Evolutionary conservation across 345 rosid genomes (phyloP).

Genomic region (Ceriops tagal): DNA sequence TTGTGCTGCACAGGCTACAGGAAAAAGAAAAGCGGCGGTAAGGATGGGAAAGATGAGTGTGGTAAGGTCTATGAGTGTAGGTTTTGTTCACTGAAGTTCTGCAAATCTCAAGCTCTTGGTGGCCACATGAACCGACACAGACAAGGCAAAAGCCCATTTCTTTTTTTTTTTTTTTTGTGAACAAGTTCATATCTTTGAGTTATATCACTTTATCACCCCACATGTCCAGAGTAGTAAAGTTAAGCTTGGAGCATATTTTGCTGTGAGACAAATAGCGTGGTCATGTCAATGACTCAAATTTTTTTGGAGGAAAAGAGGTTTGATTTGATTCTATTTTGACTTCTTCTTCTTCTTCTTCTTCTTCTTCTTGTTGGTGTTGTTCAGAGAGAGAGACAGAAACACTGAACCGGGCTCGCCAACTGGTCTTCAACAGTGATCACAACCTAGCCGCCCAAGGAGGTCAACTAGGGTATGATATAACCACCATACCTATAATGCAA

Average conservation of each 20-base stretch:
- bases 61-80: constrained; percentile 94
- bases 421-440: constrained; percentile 75
- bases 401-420: constrained; percentile 96
- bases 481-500: background rate
- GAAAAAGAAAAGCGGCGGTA: constrained; percentile 66
- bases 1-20: constrained; percentile 34
- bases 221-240: too few relatives aligned
- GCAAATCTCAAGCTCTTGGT: constrained; percentile 99
- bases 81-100: constrained; percentile 99
- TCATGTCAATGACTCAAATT: constrained; percentile 24
- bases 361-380: constrained; percentile 11
- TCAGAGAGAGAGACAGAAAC: constrained; percentile 98
- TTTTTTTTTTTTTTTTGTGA: background rate
- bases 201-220: too few relatives aligned
- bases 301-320: constrained; percentile 7
- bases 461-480: constrained; percentile 41
- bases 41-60: constrained; percentile 82
- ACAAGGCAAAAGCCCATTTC: constrained; percentile 57
- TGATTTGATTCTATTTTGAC: constrained; percentile 23
- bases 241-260: background rate
- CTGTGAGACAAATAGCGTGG: constrained; percentile 20
- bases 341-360: constrained; percentile 16
- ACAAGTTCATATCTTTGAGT: background rate
- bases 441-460: constrained; percentile 48
- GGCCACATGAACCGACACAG: constrained; percentile 99